Conservation (phyloP, 1,139 yeast species). For the Debaryomyces psychrophilus region DNA sequence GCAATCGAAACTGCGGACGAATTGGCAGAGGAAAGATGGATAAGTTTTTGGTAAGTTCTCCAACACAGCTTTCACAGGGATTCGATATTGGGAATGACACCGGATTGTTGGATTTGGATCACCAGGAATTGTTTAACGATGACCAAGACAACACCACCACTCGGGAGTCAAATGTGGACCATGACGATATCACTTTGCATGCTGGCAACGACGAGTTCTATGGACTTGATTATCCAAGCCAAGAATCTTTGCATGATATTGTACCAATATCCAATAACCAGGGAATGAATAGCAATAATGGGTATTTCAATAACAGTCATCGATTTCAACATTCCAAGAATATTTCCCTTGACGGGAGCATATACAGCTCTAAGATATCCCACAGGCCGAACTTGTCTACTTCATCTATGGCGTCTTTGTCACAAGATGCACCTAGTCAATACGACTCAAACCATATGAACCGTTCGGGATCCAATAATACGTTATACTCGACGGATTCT, state of each 20-base stretch:
- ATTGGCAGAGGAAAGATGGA: conserved; percentile 32
- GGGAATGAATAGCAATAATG: conserved; percentile 2
- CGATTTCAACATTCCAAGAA: conserved; percentile 27
- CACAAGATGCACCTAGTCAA: conserved; percentile 21
- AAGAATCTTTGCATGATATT: conserved; percentile 20
- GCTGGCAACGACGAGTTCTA: conserved; percentile 6
- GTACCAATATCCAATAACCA: conserved; percentile 29
- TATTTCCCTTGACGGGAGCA: conserved; percentile 30
- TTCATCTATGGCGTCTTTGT: conserved; percentile 24
- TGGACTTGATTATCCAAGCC: conserved; percentile 8
- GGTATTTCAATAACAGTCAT: conserved; percentile 3
- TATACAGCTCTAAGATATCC: conserved; percentile 10
- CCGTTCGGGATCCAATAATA: conserved; percentile 3
- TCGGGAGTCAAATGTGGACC: conserved; percentile 1
- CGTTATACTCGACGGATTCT: conserved; percentile 30
- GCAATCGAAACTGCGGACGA: conserved; percentile 9
- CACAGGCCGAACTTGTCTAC: conserved; percentile 26
- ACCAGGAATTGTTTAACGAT: background rate
- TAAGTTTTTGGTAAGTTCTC: conserved; percentile 49
- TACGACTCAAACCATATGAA: conserved; percentile 1
- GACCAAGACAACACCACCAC: background rate
- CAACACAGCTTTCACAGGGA: conserved; percentile 42
- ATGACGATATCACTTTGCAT: conserved; percentile 1
- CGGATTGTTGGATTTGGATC: conserved; percentile 1
- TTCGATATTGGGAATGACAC: conserved; percentile 25